A percentile compares a stretch with the other conserved stretches of the same genome.
Conservation (phyloP, 228 moss, liverwort and hornwort genomes). For the Sphagnum magellanicum region DNA sequence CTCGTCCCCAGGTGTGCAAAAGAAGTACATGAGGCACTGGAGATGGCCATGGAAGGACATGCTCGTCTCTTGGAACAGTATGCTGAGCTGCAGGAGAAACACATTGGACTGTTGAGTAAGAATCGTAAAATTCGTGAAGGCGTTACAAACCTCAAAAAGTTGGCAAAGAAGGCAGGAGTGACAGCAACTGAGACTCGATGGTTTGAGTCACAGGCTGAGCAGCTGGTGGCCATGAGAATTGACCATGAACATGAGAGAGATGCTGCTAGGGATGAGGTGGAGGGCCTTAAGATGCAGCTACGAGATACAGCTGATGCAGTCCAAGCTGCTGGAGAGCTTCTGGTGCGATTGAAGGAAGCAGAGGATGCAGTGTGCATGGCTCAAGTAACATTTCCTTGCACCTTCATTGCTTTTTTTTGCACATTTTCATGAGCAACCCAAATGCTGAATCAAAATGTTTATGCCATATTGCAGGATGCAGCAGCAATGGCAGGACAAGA, state of each 20-base stretch:
- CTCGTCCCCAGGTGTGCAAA: constrained; percentile 53
- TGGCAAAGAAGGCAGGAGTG: constrained; percentile 80
- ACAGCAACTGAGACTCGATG: constrained; percentile 71
- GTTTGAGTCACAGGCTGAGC: constrained; percentile 86
- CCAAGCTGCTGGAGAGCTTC: constrained; percentile 86
- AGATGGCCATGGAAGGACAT: constrained; percentile 98
- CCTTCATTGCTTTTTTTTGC: background rate
- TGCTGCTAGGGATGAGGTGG: constrained; percentile 61
- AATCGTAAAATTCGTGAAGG: constrained; percentile 91
- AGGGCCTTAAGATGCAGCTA: constrained; percentile 62
- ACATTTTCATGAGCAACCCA: too few relatives aligned
- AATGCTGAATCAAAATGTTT: background rate
- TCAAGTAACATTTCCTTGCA: constrained; percentile 35
- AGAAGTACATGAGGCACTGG: constrained; percentile 87
- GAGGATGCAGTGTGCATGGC: constrained; percentile 91
- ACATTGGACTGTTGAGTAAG: constrained; percentile 70
- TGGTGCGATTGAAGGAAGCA: constrained; percentile 87
- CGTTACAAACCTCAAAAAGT: constrained; percentile 71
- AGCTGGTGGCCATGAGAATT: constrained; percentile 73
- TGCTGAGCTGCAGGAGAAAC: constrained; percentile 97
- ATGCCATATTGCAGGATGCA: constrained; percentile 46
- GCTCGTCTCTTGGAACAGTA: constrained; percentile 90
- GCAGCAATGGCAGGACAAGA: constrained; percentile 80
- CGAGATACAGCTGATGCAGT: constrained; percentile 93
- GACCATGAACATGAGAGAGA: constrained; percentile 73